These are phyloP conservation scores for Rhodamnia argentea DNA, from an alignment of 345 rosid genomes.

Conservation along the genomic window DNA sequence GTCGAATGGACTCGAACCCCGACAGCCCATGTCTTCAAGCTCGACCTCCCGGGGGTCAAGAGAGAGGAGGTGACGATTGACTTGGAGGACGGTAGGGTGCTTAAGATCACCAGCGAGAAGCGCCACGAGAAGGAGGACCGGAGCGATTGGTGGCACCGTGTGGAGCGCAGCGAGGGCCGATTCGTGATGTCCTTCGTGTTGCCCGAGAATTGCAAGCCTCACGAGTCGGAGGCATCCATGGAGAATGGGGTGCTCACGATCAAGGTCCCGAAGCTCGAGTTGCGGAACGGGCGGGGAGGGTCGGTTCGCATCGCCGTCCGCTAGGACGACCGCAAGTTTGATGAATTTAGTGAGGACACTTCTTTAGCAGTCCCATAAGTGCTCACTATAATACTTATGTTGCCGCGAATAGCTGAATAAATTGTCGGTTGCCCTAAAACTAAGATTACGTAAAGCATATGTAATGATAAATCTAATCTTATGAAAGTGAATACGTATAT, in stretches of 20 bases:
- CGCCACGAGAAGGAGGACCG: slow-evolving; percentile 12
- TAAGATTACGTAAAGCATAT: background rate
- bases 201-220: slow-evolving; percentile 16
- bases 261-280: slow-evolving; percentile 14
- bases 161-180: slow-evolving; percentile 12
- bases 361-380: background rate
- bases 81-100: slow-evolving; percentile 14
- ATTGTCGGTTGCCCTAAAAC: background rate
- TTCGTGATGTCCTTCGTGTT: slow-evolving; percentile 13
- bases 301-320: background rate
- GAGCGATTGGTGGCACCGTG: slow-evolving; percentile 7
- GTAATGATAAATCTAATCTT: background rate
- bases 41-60: slow-evolving; percentile 15
- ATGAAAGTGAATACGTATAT: background rate
- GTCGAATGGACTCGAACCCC: slow-evolving; percentile 26
- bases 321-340: background rate
- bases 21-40: slow-evolving; percentile 14
- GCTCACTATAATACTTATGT: background rate
- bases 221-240: slow-evolving; percentile 5
- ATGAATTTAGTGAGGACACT: background rate
- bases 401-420: background rate
- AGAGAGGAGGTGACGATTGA: slow-evolving; percentile 30
- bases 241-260: slow-evolving; percentile 27
- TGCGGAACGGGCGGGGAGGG: background rate
- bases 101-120: slow-evolving; percentile 22